Percentiles rank a stretch among this genome's conserved stretches.
phyloP scores from a whole-genome alignment of 2,329 filamentous ascomycete genomes.

The Coniella vitis region DNA sequence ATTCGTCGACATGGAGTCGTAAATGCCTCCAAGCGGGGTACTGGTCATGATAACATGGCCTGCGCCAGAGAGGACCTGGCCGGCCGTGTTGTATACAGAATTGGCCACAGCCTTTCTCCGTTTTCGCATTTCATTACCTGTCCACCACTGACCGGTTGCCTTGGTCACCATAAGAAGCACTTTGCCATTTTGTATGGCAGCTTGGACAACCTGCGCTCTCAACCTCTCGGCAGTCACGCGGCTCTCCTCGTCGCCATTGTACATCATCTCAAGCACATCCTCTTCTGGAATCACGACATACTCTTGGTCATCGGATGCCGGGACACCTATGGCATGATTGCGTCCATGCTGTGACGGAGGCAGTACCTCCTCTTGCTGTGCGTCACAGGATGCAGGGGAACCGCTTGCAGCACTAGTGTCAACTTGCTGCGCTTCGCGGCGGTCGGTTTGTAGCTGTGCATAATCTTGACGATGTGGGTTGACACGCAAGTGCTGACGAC shows the following conservation, averaged over 20 bases:
- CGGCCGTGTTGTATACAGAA: slow-evolving; percentile 5
- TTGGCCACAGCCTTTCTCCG: slow-evolving; percentile 9
- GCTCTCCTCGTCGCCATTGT: slow-evolving; percentile 11
- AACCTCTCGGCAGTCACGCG: slow-evolving; percentile 12
- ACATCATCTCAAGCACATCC: slow-evolving; percentile 7
- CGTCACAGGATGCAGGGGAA: neutral
- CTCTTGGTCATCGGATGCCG: neutral
- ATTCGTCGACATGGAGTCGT: slow-evolving; percentile 9
- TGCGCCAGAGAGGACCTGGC: slow-evolving; percentile 7
- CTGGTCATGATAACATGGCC: slow-evolving; percentile 14
- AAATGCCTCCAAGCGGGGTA: slow-evolving; percentile 12
- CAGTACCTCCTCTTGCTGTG: neutral
- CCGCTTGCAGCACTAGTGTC: neutral
- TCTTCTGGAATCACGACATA: slow-evolving; percentile 12
- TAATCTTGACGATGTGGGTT: too few relatives aligned
- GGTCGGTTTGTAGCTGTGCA: too few relatives aligned
- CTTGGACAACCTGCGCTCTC: slow-evolving; percentile 9
- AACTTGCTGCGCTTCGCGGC: neutral
- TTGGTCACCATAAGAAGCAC: slow-evolving; percentile 13
- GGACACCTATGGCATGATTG: neutral
- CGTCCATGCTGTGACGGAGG: neutral
- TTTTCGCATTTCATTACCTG: slow-evolving; percentile 12
- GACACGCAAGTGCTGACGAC: neutral
- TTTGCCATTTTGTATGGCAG: slow-evolving; percentile 8
- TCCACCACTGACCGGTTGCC: slow-evolving; percentile 13